phyloP scores from a whole-genome alignment of 202 grass and related monocot genomes.

The Panicum virgatum region DNA sequence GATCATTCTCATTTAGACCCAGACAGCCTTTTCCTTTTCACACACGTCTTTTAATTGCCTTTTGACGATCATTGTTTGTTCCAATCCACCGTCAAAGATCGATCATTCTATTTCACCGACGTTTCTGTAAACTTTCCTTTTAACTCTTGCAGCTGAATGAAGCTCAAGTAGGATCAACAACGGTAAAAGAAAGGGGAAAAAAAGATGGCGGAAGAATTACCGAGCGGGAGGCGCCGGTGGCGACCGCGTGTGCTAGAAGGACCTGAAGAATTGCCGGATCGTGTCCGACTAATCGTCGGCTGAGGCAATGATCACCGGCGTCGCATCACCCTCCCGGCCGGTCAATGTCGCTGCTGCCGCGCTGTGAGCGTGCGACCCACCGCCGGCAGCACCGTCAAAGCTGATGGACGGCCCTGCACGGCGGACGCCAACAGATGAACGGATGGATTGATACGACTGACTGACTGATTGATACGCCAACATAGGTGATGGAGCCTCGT shows the following conservation, averaged over 20 bases:
- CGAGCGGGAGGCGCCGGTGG: constrained; percentile 12
- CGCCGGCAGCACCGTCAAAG: constrained; percentile 19
- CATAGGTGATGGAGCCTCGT: not conserved
- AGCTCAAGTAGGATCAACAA: not conserved
- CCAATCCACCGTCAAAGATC: not conserved
- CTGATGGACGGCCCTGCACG: constrained; percentile 21
- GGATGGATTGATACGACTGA: constrained; percentile 17
- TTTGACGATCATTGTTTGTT: not conserved
- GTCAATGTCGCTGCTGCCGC: not conserved
- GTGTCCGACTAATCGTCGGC: constrained; percentile 31
- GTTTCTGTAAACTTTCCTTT: not conserved
- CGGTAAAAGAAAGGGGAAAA: not conserved
- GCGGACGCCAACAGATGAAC: not conserved
- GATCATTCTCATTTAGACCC: constrained; percentile 23
- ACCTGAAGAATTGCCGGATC: not conserved
- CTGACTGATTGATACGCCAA: constrained; percentile 10
- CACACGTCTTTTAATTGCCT: constrained; percentile 8
- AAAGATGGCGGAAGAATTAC: not conserved
- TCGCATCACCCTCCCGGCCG: not conserved
- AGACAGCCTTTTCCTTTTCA: not conserved
- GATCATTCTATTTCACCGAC: not conserved
- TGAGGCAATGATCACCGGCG: constrained; percentile 40
- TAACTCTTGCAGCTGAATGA: not conserved
- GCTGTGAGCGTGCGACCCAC: not conserved
- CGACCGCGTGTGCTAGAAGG: not conserved